phyloP scores from a whole-genome alignment of 805 yeast genomes.

The Phaffomyces antillensis region DNA sequence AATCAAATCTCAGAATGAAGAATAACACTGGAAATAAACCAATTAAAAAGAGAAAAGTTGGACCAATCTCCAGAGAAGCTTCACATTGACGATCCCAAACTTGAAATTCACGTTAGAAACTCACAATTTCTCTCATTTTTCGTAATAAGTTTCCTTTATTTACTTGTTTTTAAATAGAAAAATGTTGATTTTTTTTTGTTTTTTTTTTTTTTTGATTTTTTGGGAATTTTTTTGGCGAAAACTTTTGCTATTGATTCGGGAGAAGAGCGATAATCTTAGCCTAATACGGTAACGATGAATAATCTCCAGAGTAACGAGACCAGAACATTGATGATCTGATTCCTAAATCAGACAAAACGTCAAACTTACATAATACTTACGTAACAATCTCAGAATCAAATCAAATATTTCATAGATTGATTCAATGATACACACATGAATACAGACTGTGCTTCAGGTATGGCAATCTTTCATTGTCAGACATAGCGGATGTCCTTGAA shows the following conservation, averaged over 20 bases:
- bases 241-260: too few relatives aligned
- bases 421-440: constrained; percentile 49
- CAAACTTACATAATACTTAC: too few relatives aligned
- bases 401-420: too few relatives aligned
- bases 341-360: too few relatives aligned
- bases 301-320: too few relatives aligned
- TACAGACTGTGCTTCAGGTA: constrained; percentile 60
- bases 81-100: not conserved
- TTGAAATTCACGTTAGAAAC: not conserved
- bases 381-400: not conserved
- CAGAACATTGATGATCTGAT: too few relatives aligned
- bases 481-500: constrained; percentile 80
- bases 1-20: not conserved
- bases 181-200: not conserved
- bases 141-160: not conserved
- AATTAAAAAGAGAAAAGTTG: not conserved
- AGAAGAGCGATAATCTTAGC: too few relatives aligned
- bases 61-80: too few relatives aligned
- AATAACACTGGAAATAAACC: too few relatives aligned
- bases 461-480: constrained; percentile 83
- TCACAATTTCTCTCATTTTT: constrained; percentile 11
- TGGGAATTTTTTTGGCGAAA: not conserved
- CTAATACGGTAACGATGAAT: too few relatives aligned
- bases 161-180: not conserved
- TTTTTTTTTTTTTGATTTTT: not conserved